A percentile compares a stretch with the other conserved stretches of the same genome.
Evolutionary conservation across 169 alveolate genomes (phyloP).

Genomic region (Cryptosporidium andersoni): DNA sequence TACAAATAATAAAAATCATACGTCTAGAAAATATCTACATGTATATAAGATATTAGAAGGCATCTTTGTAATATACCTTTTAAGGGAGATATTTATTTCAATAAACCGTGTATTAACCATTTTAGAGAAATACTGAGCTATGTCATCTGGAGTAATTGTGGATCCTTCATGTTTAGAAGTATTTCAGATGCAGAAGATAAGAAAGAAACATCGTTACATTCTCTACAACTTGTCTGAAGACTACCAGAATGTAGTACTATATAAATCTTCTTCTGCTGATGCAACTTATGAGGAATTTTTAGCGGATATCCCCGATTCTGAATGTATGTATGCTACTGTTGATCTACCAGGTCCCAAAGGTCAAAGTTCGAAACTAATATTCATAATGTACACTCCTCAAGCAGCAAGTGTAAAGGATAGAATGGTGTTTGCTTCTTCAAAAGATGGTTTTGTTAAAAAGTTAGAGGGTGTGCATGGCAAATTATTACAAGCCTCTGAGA

Average conservation of each 20-base stretch:
- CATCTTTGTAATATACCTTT: conserved; percentile 1
- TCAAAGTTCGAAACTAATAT: conserved; percentile 63
- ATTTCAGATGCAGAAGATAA: conserved; percentile 75
- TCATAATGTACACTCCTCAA: conserved; percentile 78
- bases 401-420: conserved; percentile 77
- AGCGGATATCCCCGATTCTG: conserved; percentile 73
- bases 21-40: conserved; percentile 72
- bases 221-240: conserved; percentile 71
- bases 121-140: conserved; percentile 12
- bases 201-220: conserved; percentile 73
- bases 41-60: conserved; percentile 53
- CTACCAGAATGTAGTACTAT: conserved; percentile 72
- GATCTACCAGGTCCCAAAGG: conserved; percentile 72
- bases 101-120: neutral
- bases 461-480: conserved; percentile 77
- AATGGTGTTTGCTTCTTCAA: conserved; percentile 79
- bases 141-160: conserved; percentile 77
- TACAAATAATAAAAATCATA: conserved; percentile 55
- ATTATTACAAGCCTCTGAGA: conserved; percentile 77
- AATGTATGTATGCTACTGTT: conserved; percentile 77
- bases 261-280: conserved; percentile 73
- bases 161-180: conserved; percentile 74
- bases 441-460: conserved; percentile 76
- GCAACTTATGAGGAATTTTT: conserved; percentile 71
- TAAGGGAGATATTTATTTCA: conserved; percentile 19